These are phyloP conservation scores for Stachybotrys echinatus DNA, from an alignment of 2,329 filamentous ascomycete species.

Conservation along the genomic window DNA sequence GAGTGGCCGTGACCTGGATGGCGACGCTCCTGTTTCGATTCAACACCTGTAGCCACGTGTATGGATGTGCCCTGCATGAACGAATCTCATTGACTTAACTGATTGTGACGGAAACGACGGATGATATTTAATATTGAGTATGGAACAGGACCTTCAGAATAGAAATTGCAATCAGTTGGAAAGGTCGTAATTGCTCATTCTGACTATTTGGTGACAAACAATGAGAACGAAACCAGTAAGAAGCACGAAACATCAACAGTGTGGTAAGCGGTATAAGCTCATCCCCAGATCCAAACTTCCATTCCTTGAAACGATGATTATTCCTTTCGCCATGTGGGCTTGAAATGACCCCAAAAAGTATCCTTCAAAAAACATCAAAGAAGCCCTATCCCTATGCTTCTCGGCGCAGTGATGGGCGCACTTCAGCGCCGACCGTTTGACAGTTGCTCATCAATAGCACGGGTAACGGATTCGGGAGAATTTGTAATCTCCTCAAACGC, in stretches of 20 bases:
- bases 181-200: no score
- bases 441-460: background rate
- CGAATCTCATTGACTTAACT: no score
- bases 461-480: constrained; percentile 46
- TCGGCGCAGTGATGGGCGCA: background rate
- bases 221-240: no score
- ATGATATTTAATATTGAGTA: background rate
- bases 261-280: no score
- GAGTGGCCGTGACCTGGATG: constrained; percentile 15
- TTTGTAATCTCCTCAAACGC: constrained; percentile 76
- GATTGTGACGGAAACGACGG: background rate
- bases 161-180: background rate
- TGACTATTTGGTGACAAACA: no score
- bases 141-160: background rate
- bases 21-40: constrained; percentile 19
- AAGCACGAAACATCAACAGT: no score
- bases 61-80: no score
- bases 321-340: no score
- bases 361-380: no score
- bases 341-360: no score
- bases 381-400: background rate
- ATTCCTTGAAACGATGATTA: no score
- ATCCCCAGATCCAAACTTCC: no score
- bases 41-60: constrained; percentile 11
- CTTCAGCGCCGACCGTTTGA: background rate